Evolutionary conservation across 352 stramenopile genomes (phyloP).

Genomic region (Globisporangium paddicum): DNA sequence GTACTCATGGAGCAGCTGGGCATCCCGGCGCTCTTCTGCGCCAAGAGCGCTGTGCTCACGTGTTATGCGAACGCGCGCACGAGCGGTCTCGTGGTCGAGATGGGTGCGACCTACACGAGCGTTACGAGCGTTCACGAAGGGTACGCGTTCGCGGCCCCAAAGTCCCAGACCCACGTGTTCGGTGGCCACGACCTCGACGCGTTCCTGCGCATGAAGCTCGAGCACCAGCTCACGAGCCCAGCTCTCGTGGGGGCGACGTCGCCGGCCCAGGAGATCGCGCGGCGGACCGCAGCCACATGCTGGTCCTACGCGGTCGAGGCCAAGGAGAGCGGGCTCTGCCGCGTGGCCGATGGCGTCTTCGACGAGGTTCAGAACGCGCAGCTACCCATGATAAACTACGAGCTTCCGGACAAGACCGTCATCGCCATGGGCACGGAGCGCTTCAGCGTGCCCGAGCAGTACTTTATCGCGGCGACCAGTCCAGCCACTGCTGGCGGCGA

Average conservation of each 20-base stretch:
- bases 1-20: constrained; percentile 81
- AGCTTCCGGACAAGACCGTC: constrained; percentile 79
- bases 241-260: constrained; percentile 12
- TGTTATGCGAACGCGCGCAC: constrained; percentile 83
- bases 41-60: constrained; percentile 77
- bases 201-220: constrained; percentile 53
- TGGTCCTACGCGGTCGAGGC: constrained; percentile 63
- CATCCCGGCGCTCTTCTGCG: constrained; percentile 68
- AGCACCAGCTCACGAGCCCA: constrained; percentile 27
- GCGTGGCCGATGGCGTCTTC: constrained; percentile 64
- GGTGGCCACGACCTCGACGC: constrained; percentile 64
- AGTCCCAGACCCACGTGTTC: constrained; percentile 49
- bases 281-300: constrained; percentile 10
- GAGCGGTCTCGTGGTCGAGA: constrained; percentile 74
- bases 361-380: constrained; percentile 69
- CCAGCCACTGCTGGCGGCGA: background rate
- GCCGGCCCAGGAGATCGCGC: constrained; percentile 19
- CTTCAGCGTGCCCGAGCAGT: constrained; percentile 88
- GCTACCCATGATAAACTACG: constrained; percentile 73
- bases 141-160: constrained; percentile 67
- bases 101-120: constrained; percentile 73
- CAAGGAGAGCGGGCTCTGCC: constrained; percentile 73
- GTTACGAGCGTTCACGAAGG: constrained; percentile 76
- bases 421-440: constrained; percentile 80
- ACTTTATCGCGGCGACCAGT: constrained; percentile 47